Conservation (phyloP, 768 basidiomycete species). For the Panellus pusillus region DNA sequence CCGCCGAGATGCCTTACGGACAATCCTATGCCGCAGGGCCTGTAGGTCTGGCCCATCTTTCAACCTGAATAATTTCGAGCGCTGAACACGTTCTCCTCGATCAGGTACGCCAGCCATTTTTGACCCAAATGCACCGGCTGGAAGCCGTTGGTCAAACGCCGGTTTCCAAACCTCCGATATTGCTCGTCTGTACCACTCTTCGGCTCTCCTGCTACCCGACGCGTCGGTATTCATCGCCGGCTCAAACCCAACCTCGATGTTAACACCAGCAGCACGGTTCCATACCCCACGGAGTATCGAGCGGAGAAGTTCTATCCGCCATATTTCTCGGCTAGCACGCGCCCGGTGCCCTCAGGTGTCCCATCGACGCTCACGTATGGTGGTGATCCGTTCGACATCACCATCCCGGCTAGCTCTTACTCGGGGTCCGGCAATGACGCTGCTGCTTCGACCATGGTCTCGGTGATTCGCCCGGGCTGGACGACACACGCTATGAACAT, state of each 20-base stretch:
- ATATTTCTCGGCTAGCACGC: conserved; percentile 69
- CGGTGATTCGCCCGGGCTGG: conserved; percentile 79
- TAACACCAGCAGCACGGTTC: conserved; percentile 43
- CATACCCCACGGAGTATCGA: conserved; percentile 74
- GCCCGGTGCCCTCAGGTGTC: conserved; percentile 67
- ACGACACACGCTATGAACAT: conserved; percentile 88
- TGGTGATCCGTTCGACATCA: conserved; percentile 75
- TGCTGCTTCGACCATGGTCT: conserved; percentile 53
- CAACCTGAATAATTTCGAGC: too few relatives aligned
- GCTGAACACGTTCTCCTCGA: too few relatives aligned
- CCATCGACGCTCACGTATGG: conserved; percentile 80
- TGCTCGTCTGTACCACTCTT: conserved; percentile 88
- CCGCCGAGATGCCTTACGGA: conserved; percentile 59
- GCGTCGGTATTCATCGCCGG: conserved; percentile 86
- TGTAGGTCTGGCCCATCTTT: conserved; percentile 34
- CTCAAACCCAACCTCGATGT: conserved; percentile 92
- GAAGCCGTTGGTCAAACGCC: conserved; percentile 69
- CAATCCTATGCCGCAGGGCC: conserved; percentile 80
- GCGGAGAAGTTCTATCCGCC: conserved; percentile 89
- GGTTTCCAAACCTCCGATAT: conserved; percentile 65
- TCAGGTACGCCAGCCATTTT: conserved; percentile 67
- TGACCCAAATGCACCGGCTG: conserved; percentile 68
- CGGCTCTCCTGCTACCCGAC: conserved; percentile 82
- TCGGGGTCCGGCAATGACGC: conserved; percentile 67
- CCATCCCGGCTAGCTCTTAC: conserved; percentile 67